Evolutionary conservation across 164 flowering plant species (phyloP).

Genomic region (Magnolia sinica): DNA sequence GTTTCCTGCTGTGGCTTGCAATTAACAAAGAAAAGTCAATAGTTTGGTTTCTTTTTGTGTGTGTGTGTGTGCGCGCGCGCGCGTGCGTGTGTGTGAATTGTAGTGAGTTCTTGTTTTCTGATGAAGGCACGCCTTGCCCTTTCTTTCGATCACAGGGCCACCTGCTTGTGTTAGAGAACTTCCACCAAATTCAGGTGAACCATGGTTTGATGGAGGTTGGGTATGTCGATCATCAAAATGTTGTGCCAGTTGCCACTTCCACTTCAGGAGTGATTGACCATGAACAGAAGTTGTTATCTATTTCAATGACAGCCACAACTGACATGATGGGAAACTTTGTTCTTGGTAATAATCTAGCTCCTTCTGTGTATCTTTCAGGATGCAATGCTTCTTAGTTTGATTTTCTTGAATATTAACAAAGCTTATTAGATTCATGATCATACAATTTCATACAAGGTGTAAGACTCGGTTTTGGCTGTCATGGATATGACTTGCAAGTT

Average conservation of each 20-base stretch:
- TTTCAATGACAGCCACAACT: constrained; percentile 90
- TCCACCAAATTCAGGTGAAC: constrained; percentile 48
- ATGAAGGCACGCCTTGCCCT: background rate
- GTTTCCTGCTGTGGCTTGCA: no score
- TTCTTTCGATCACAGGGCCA: constrained; percentile 54
- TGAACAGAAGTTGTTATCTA: constrained; percentile 41
- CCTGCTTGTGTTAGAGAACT: constrained; percentile 73
- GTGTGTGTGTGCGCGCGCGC: no score
- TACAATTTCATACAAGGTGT: no score
- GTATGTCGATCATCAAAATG: constrained; percentile 51
- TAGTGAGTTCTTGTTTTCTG: background rate
- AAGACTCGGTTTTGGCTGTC: no score
- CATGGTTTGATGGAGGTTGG: constrained; percentile 96
- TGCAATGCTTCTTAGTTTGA: background rate
- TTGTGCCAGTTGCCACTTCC: constrained; percentile 16
- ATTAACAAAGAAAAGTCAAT: no score
- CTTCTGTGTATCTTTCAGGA: background rate
- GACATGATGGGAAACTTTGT: constrained; percentile 72
- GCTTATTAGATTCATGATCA: no score
- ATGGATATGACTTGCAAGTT: no score
- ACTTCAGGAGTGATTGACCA: constrained; percentile 26
- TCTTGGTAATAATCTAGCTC: constrained; percentile 49
- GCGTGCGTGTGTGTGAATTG: no score
- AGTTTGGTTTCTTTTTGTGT: no score
- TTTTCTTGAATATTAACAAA: no score